Percentiles rank a stretch among this genome's conserved stretches.
phyloP scores from a whole-genome alignment of 2,329 filamentous ascomycete species.

The Cordyceps militaris region DNA sequence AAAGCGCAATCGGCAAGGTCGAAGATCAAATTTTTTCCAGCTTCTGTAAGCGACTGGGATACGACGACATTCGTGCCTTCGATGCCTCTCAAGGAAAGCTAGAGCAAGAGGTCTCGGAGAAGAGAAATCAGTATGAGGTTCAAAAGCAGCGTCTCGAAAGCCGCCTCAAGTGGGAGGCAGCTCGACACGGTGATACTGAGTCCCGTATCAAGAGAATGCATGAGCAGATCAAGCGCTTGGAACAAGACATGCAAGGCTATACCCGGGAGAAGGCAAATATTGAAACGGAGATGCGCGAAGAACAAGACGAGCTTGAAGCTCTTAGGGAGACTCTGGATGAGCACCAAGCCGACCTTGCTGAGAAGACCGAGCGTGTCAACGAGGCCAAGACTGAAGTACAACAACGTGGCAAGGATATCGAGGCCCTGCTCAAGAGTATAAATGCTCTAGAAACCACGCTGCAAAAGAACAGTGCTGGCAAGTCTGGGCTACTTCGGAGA shows the following conservation, averaged over 20 bases:
- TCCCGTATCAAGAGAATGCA: constrained; percentile 63
- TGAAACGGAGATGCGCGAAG: constrained; percentile 62
- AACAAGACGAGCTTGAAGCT: constrained; percentile 70
- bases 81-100: constrained; percentile 87
- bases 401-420: constrained; percentile 77
- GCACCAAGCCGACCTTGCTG: constrained; percentile 58
- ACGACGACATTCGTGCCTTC: constrained; percentile 84
- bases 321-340: constrained; percentile 65
- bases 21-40: constrained; percentile 81
- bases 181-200: constrained; percentile 49
- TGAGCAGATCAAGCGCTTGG: constrained; percentile 57
- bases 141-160: constrained; percentile 71
- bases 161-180: constrained; percentile 50
- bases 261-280: constrained; percentile 67
- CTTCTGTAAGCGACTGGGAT: constrained; percentile 84
- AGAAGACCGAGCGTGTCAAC: constrained; percentile 68
- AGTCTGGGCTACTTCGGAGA: constrained; percentile 76
- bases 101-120: constrained; percentile 83
- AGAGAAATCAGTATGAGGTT: constrained; percentile 77
- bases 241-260: constrained; percentile 62
- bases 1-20: constrained; percentile 63
- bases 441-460: constrained; percentile 79
- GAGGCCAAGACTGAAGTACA: constrained; percentile 74
- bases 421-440: constrained; percentile 64
- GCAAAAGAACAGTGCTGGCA: constrained; percentile 74